A percentile compares a stretch with the other conserved stretches of the same genome.
These are phyloP conservation scores for Nicotiana paniculata DNA, from an alignment of 257 asterid genomes.

Conservation along the genomic window DNA sequence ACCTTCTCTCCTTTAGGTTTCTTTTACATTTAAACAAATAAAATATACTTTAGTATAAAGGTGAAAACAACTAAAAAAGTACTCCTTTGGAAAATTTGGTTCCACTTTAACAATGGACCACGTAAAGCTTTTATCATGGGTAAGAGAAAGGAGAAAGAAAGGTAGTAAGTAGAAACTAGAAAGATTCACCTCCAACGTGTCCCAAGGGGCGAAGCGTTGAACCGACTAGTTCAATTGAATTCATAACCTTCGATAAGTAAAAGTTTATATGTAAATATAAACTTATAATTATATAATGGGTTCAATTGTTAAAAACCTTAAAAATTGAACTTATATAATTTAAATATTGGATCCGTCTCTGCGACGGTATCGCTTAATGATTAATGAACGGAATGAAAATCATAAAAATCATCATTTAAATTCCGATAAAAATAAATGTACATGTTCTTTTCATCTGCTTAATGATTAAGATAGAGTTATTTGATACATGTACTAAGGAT, in stretches of 20 bases:
- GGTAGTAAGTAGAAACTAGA: too few species aligned
- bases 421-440: not conserved
- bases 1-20: not conserved
- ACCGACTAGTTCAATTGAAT: too few species aligned
- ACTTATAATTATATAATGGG: rapidly evolving
- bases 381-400: not conserved
- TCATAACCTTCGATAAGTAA: too few species aligned
- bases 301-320: too few species aligned
- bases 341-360: too few species aligned
- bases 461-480: not conserved
- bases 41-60: not conserved
- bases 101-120: not conserved
- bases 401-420: not conserved
- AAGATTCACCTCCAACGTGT: too few species aligned
- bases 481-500: not conserved
- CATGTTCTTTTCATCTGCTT: not conserved
- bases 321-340: too few species aligned
- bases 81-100: not conserved
- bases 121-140: not conserved
- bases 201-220: too few species aligned
- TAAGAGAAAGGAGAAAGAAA: not conserved
- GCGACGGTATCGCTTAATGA: rapidly evolving
- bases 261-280: too few species aligned
- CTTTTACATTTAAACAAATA: not conserved
- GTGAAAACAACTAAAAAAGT: not conserved